A percentile compares a stretch with the other conserved stretches of the same genome.
Conservation (phyloP, 495 filamentous ascomycete genomes). For the Podospora australis region DNA sequence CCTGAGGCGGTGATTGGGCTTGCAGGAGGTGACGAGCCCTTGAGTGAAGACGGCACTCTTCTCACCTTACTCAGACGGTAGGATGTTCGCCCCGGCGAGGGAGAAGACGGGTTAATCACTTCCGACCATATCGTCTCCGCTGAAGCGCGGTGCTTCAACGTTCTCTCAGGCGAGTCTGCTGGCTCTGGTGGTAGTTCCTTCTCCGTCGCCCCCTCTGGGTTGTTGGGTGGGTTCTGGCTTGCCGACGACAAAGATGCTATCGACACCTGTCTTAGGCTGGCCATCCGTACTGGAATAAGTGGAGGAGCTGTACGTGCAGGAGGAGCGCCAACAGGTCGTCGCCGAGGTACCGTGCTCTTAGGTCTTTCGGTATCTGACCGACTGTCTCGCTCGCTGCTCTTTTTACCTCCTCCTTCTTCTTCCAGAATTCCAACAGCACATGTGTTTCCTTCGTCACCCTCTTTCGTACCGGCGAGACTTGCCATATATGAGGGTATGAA, state of each 20-base stretch:
- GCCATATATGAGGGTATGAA: background rate
- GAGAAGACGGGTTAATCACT: too few species aligned
- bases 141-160: background rate
- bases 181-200: background rate
- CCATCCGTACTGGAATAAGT: constrained; percentile 26
- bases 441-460: background rate
- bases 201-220: background rate
- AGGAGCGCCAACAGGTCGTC: background rate
- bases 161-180: background rate
- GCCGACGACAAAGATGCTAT: background rate
- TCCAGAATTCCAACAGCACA: background rate
- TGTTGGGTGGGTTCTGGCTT: background rate
- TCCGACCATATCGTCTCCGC: background rate
- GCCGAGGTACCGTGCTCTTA: constrained; percentile 8
- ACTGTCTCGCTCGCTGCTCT: background rate
- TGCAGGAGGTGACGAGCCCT: background rate
- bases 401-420: background rate
- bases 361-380: background rate
- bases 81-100: background rate
- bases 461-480: background rate
- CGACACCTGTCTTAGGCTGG: constrained; percentile 17
- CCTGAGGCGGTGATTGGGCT: background rate
- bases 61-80: background rate
- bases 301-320: constrained; percentile 20
- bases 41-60: background rate